Conservation (phyloP, 2,329 filamentous ascomycete genomes). For the Fusarium tanahbumbuense region DNA sequence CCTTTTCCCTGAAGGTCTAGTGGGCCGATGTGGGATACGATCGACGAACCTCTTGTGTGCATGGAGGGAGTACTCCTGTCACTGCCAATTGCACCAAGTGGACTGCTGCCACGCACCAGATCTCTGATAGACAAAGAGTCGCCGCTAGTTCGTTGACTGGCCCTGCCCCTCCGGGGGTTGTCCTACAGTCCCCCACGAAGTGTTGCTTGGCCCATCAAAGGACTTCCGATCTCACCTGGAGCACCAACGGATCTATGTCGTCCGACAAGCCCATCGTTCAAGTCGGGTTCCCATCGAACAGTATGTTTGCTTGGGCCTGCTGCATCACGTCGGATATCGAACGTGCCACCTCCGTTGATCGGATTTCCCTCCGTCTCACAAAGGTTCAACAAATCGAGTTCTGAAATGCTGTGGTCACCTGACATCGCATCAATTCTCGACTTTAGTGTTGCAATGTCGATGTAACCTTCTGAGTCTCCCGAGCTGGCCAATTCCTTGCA, state of each 20-base stretch:
- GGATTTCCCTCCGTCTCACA: constrained; percentile 91
- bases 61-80: constrained; percentile 17
- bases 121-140: constrained; percentile 19
- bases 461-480: constrained; percentile 69
- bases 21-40: not conserved
- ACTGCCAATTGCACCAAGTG: constrained; percentile 9
- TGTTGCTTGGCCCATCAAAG: constrained; percentile 61
- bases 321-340: constrained; percentile 72
- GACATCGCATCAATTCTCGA: constrained; percentile 70
- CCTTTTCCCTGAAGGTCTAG: not conserved
- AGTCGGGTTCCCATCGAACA: constrained; percentile 69
- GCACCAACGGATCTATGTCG: constrained; percentile 62
- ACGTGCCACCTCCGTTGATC: constrained; percentile 90
- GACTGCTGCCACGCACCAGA: constrained; percentile 29
- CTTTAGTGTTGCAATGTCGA: constrained; percentile 75
- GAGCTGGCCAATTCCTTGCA: constrained; percentile 71
- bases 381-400: constrained; percentile 81
- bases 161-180: constrained; percentile 23
- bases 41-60: constrained; percentile 4
- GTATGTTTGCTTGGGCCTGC: constrained; percentile 51
- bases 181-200: constrained; percentile 52
- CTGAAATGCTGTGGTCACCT: constrained; percentile 52
- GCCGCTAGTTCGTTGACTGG: constrained; percentile 14
- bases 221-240: constrained; percentile 78
- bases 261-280: constrained; percentile 55